Percentiles rank a stretch among this genome's conserved stretches.
Evolutionary conservation across 148 eudicot genomes (phyloP).

Genomic region (Rheum nobile): DNA sequence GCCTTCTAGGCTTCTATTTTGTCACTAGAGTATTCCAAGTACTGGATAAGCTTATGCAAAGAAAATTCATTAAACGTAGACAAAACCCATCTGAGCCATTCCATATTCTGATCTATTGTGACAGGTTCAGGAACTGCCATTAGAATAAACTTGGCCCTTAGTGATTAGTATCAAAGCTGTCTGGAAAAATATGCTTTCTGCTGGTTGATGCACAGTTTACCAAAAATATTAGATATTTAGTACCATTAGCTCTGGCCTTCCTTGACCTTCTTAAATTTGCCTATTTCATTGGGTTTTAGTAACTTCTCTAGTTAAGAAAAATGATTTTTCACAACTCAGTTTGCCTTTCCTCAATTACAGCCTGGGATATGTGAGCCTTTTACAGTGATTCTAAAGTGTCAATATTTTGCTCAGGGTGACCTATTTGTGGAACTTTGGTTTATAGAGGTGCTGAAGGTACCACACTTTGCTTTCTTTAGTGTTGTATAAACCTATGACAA

Average conservation of each 20-base stretch:
- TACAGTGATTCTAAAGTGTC: neutral
- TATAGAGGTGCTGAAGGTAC: neutral
- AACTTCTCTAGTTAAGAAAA: neutral
- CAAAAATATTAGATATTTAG: neutral
- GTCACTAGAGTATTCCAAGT: neutral
- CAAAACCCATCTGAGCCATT: neutral
- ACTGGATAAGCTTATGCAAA: neutral
- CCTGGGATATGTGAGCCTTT: neutral
- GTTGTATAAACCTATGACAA: neutral
- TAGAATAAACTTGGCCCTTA: neutral
- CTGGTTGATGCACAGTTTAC: neutral
- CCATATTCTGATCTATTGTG: neutral
- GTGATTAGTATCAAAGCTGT: neutral
- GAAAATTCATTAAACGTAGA: no score
- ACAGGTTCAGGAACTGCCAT: neutral
- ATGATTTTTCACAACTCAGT: neutral
- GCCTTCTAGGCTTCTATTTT: neutral
- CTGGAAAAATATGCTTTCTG: neutral
- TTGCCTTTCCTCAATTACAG: neutral
- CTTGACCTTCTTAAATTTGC: neutral
- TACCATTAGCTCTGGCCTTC: neutral
- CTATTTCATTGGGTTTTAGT: neutral
- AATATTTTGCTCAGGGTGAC: neutral
- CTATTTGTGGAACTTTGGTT: neutral
- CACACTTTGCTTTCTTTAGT: neutral